Percentiles rank a stretch among this genome's conserved stretches.
These are phyloP conservation scores for Byssoonygena ceratinophila DNA, from an alignment of 2,329 filamentous ascomycete genomes.

Conservation along the genomic window DNA sequence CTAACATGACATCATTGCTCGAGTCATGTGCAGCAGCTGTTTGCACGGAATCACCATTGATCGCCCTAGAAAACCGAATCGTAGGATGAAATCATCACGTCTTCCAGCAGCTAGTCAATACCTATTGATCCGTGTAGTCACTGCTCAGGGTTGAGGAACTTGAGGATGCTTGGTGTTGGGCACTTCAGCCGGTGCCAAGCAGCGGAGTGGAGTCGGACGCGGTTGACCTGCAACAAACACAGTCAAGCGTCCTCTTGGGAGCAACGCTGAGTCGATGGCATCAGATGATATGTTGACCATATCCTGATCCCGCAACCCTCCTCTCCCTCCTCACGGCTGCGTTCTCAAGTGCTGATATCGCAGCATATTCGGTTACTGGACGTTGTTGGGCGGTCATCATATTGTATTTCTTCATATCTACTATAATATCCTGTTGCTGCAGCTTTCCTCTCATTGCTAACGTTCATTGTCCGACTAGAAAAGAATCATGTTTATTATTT, in stretches of 20 bases:
- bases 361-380: neutral
- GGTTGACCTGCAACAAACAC: neutral
- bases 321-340: neutral
- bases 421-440: neutral
- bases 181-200: neutral
- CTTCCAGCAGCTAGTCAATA: too few relatives aligned
- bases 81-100: too few relatives aligned
- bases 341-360: neutral
- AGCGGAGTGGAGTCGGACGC: neutral
- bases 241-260: neutral
- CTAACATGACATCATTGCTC: neutral
- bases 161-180: too few relatives aligned
- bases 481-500: neutral
- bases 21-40: neutral
- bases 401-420: too few relatives aligned
- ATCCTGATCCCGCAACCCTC: neutral
- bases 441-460: neutral
- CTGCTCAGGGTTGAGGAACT: too few relatives aligned
- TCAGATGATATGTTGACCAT: conserved; percentile 7
- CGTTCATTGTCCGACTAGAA: neutral
- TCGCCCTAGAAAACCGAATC: too few relatives aligned
- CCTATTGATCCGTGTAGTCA: neutral
- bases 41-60: neutral
- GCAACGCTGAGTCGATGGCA: neutral
- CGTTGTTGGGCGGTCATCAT: neutral